Conservation (phyloP, 345 rosid genomes). For the Linum trigynum region DNA sequence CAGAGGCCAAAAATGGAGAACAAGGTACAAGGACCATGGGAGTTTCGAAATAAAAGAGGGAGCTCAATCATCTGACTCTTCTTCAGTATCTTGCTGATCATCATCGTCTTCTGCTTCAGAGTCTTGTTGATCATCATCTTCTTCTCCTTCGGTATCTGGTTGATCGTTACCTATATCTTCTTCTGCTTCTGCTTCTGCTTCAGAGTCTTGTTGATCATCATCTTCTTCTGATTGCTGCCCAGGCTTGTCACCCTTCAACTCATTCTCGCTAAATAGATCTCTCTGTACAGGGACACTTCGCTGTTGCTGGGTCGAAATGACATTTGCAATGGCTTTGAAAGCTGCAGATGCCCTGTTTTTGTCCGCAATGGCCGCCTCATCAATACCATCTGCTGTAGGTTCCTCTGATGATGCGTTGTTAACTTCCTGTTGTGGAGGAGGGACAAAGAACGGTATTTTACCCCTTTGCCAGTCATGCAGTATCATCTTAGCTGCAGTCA, state of each 20-base stretch:
- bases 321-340: constrained; percentile 60
- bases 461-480: constrained; percentile 99
- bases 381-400: constrained; percentile 28
- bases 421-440: constrained; percentile 48
- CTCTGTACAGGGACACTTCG: constrained; percentile 66
- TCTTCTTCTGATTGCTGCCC: constrained; percentile 10
- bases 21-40: too few species aligned
- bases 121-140: neutral
- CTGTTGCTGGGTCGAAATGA: constrained; percentile 68
- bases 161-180: neutral
- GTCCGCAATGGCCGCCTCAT: constrained; percentile 38
- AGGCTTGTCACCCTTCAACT: constrained; percentile 32
- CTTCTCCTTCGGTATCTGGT: neutral
- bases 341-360: constrained; percentile 52
- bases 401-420: constrained; percentile 19
- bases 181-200: neutral
- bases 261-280: constrained; percentile 57
- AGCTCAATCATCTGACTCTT: too few species aligned
- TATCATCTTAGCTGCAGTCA: constrained; percentile 82
- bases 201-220: neutral
- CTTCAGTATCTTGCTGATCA: too few species aligned
- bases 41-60: too few species aligned
- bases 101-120: neutral
- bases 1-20: too few species aligned
- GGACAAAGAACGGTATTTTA: constrained; percentile 74